Evolutionary conservation across 768 basidiomycete genomes (phyloP).

Genomic region (Agaricus blazei): DNA sequence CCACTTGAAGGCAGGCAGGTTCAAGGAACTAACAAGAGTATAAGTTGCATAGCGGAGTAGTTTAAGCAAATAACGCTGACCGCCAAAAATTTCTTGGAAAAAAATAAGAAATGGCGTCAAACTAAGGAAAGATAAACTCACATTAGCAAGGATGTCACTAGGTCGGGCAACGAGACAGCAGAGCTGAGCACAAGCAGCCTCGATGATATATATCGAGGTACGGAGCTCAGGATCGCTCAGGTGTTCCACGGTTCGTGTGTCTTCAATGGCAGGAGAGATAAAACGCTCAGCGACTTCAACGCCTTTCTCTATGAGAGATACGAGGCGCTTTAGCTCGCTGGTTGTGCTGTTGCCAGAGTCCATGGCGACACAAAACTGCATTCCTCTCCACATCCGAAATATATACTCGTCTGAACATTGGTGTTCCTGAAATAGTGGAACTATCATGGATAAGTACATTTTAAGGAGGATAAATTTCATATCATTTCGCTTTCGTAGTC

Average conservation of each 20-base stretch:
- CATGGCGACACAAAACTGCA: background rate
- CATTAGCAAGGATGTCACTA: slow-evolving; percentile 25
- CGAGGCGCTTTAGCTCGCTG: slow-evolving; percentile 13
- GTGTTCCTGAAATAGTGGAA: too few relatives aligned
- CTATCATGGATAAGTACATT: too few relatives aligned
- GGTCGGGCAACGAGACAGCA: slow-evolving; percentile 25
- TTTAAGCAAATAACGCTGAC: background rate
- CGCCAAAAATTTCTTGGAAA: slow-evolving; percentile 12
- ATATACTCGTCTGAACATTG: too few relatives aligned
- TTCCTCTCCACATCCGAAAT: too few relatives aligned
- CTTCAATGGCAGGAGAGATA: slow-evolving; percentile 21
- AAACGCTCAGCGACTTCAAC: slow-evolving; percentile 19
- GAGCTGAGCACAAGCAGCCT: slow-evolving; percentile 30
- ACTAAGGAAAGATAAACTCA: background rate
- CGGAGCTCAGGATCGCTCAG: slow-evolving; percentile 22
- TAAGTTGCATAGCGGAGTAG: background rate
- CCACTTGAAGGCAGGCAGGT: slow-evolving; percentile 29
- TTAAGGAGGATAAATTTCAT: too few relatives aligned
- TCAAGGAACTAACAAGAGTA: slow-evolving; percentile 19
- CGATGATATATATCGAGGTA: slow-evolving; percentile 25
- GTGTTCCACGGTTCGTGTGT: slow-evolving; percentile 17
- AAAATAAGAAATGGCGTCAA: too few relatives aligned
- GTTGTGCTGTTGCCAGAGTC: background rate
- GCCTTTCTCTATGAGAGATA: slow-evolving; percentile 17
- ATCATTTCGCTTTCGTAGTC: too few relatives aligned